Percentiles rank a stretch among this genome's conserved stretches.
Conservation (phyloP, 768 basidiomycete species). For the Lactarius psammicola region DNA sequence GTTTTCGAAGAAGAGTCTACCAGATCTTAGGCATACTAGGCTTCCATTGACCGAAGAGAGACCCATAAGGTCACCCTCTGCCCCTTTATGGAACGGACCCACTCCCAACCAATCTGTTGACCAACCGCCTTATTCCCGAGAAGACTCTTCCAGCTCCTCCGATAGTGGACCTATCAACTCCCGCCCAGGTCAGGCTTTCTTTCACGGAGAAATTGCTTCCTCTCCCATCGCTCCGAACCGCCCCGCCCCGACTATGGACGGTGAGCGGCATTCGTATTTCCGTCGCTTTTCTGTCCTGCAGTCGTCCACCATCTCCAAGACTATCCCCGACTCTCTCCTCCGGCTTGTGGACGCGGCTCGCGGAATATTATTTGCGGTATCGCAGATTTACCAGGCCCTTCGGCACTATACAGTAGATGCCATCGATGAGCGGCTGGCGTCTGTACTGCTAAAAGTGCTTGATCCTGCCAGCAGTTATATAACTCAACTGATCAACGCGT, state of each 20-base stretch:
- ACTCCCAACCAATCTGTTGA: constrained; percentile 23
- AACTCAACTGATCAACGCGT: constrained; percentile 76
- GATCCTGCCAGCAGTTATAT: constrained; percentile 82
- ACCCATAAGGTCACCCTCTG: constrained; percentile 14
- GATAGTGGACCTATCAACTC: constrained; percentile 31
- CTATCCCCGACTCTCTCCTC: constrained; percentile 67
- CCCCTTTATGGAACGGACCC: constrained; percentile 17
- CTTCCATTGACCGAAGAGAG: constrained; percentile 39
- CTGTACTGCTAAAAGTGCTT: constrained; percentile 78
- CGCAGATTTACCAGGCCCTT: constrained; percentile 86
- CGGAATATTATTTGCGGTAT: constrained; percentile 87
- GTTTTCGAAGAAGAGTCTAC: constrained; percentile 76
- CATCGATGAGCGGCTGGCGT: constrained; percentile 77
- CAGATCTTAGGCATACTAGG: constrained; percentile 67
- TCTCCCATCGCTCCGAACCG: constrained; percentile 44
- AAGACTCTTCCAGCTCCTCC: constrained; percentile 48
- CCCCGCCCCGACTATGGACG: constrained; percentile 60
- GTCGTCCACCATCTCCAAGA: constrained; percentile 53
- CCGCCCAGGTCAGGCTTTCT: constrained; percentile 31
- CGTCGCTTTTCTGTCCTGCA: constrained; percentile 83
- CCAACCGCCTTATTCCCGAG: constrained; percentile 39
- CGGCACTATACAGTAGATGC: constrained; percentile 84
- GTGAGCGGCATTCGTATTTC: constrained; percentile 91
- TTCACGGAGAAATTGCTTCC: constrained; percentile 36
- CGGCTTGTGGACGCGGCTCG: constrained; percentile 84